phyloP scores from a whole-genome alignment of 352 stramenopile genomes.

The Phytophthora crassamura region DNA sequence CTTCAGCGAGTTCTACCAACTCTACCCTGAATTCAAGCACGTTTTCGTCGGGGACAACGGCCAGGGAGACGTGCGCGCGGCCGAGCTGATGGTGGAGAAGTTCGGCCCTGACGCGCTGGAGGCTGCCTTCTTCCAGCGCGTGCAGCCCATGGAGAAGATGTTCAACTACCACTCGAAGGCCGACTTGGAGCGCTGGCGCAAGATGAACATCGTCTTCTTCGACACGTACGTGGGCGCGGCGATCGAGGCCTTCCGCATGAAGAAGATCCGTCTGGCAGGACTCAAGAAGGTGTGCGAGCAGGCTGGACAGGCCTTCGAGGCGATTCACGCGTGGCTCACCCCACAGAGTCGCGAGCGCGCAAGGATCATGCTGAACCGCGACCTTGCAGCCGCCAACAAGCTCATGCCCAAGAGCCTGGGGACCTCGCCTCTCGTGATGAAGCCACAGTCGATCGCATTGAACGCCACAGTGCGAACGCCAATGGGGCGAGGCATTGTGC shows the following conservation, averaged over 20 bases:
- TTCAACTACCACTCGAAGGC: constrained; percentile 83
- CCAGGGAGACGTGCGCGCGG: constrained; percentile 92
- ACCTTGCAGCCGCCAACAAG: constrained; percentile 70
- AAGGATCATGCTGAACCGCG: constrained; percentile 70
- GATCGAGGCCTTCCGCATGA: constrained; percentile 74
- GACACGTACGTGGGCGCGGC: constrained; percentile 90
- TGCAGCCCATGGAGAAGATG: constrained; percentile 87
- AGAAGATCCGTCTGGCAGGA: constrained; percentile 69
- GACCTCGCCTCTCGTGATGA: constrained; percentile 47
- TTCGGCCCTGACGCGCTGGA: constrained; percentile 74
- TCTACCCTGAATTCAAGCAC: constrained; percentile 98
- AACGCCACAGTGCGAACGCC: constrained; percentile 69
- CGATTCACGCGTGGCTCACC: constrained; percentile 65
- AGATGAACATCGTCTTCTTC: constrained; percentile 93
- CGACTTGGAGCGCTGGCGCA: constrained; percentile 77
- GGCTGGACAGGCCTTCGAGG: constrained; percentile 56
- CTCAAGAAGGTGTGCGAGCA: constrained; percentile 78
- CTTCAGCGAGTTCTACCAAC: constrained; percentile 94
- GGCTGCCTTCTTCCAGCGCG: constrained; percentile 90
- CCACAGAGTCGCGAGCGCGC: constrained; percentile 61
- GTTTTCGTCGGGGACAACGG: constrained; percentile 99
- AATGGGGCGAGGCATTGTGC: constrained; percentile 70
- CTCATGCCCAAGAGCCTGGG: constrained; percentile 52
- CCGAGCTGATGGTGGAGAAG: constrained; percentile 89
- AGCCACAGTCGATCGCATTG: constrained; percentile 68